phyloP scores from a whole-genome alignment of 257 asterid genomes.

The Dorcoceras hygrometricum region DNA sequence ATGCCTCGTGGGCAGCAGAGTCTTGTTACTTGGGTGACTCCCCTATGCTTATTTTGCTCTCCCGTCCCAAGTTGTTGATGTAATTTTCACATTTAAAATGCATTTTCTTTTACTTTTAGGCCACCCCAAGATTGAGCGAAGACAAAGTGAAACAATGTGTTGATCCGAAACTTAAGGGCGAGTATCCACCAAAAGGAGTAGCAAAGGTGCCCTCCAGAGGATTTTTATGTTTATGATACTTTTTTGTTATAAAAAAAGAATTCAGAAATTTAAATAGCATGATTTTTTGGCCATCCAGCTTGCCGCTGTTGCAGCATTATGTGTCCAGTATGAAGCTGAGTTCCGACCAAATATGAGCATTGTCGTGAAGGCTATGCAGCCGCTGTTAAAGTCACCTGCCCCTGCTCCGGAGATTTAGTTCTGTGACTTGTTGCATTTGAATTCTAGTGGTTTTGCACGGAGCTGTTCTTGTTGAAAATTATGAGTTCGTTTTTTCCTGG shows the following conservation, averaged over 20 bases:
- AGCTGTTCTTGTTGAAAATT: constrained; percentile 11
- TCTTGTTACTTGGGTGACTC: constrained; percentile 86
- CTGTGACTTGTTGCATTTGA: constrained; percentile 21
- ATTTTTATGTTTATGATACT: too few species aligned
- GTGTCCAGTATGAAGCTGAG: constrained; percentile 91
- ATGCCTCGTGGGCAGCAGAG: constrained; percentile 97
- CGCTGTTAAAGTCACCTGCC: constrained; percentile 57
- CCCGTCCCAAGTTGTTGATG: not conserved
- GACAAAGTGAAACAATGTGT: constrained; percentile 91
- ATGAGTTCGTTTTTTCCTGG: constrained; percentile 14
- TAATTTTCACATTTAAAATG: not conserved
- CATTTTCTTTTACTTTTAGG: constrained; percentile 38
- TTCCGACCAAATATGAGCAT: constrained; percentile 93
- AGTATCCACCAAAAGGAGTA: constrained; percentile 83
- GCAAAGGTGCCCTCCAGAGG: constrained; percentile 60
- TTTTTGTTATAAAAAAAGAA: not conserved
- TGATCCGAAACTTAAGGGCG: constrained; percentile 77
- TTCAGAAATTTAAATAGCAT: not conserved
- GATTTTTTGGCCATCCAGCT: constrained; percentile 43
- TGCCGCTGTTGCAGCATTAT: constrained; percentile 90
- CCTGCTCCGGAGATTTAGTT: constrained; percentile 48
- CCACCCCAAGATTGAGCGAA: constrained; percentile 86
- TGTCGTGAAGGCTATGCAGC: constrained; percentile 87
- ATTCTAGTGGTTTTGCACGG: constrained; percentile 33
- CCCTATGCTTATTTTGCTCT: constrained; percentile 10